Evolutionary conservation across 208 protist genomes (phyloP).

Genomic region (Wallacemonas rigidus): DNA sequence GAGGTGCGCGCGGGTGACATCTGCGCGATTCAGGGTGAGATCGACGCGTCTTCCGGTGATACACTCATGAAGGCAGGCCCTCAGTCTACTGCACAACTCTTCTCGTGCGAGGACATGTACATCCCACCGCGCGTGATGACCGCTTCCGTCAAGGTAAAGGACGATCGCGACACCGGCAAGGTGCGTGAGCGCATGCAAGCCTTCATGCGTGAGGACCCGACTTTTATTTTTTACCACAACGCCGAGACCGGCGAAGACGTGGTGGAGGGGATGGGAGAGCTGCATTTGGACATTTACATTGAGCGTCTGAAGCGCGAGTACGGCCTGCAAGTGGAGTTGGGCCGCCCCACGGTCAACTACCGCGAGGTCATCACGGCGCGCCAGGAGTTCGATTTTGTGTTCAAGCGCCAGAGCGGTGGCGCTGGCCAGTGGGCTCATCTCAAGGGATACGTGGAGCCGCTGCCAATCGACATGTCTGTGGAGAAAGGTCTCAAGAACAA

Average conservation of each 20-base stretch:
- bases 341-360: constrained; percentile 97
- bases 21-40: constrained; percentile 97
- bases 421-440: constrained; percentile 98
- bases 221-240: constrained; percentile 95
- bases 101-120: constrained; percentile 96
- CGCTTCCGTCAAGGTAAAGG: constrained; percentile 91
- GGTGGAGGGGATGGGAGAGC: constrained; percentile 97
- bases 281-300: constrained; percentile 97
- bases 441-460: constrained; percentile 92
- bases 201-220: constrained; percentile 97
- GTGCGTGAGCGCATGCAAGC: constrained; percentile 81
- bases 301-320: constrained; percentile 96
- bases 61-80: constrained; percentile 91
- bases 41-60: constrained; percentile 97
- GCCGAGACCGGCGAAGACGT: constrained; percentile 94
- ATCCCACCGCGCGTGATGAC: constrained; percentile 98
- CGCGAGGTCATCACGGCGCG: constrained; percentile 91
- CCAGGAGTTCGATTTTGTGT: constrained; percentile 96
- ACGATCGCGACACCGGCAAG: constrained; percentile 75
- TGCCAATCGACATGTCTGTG: constrained; percentile 89
- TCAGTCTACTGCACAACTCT: constrained; percentile 54
- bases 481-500: constrained; percentile 92
- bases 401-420: constrained; percentile 99
- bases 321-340: constrained; percentile 86
- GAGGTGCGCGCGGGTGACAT: constrained; percentile 97